Percentiles rank a stretch among this genome's conserved stretches.
phyloP scores from a whole-genome alignment of 805 yeast species.

The Sugiyamaella americana region DNA sequence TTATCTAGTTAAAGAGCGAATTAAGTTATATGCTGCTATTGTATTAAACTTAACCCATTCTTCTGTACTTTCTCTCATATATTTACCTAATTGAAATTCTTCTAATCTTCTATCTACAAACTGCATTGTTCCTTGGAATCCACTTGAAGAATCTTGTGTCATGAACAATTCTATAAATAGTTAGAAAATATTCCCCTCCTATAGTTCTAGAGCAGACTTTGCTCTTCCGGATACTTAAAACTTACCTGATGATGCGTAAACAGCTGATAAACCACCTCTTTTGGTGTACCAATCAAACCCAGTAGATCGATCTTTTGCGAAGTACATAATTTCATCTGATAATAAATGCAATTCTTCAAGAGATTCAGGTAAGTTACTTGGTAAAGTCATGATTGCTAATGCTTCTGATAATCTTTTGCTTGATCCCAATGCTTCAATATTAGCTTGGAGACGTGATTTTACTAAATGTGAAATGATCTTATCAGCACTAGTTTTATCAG shows the following conservation, averaged over 20 bases:
- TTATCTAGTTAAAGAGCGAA: slow-evolving; percentile 45
- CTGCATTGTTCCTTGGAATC: slow-evolving; percentile 50
- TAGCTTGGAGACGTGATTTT: slow-evolving; percentile 43
- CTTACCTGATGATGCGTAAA: slow-evolving; percentile 52
- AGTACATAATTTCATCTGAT: slow-evolving; percentile 76
- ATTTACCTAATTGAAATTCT: slow-evolving; percentile 49
- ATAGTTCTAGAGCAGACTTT: not conserved
- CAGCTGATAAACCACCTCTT: slow-evolving; percentile 60
- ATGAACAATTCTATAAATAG: slow-evolving; percentile 55
- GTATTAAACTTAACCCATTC: slow-evolving; percentile 74
- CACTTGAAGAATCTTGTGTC: slow-evolving; percentile 63
- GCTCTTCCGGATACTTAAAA: not conserved
- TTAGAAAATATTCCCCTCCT: slow-evolving; percentile 2
- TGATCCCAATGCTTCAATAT: slow-evolving; percentile 25
- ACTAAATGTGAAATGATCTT: slow-evolving; percentile 39
- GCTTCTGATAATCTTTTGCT: slow-evolving; percentile 34
- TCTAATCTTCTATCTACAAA: slow-evolving; percentile 58
- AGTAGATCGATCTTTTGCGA: slow-evolving; percentile 68
- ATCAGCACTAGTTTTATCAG: slow-evolving; percentile 40
- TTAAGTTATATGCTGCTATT: slow-evolving; percentile 56
- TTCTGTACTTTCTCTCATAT: slow-evolving; percentile 55
- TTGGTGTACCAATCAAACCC: slow-evolving; percentile 94
- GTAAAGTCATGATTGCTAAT: slow-evolving; percentile 57
- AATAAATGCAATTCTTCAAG: slow-evolving; percentile 65
- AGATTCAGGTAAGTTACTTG: slow-evolving; percentile 52